These are phyloP conservation scores for Neoarthrinium moseri DNA, from an alignment of 2,329 filamentous ascomycete genomes.

Conservation along the genomic window DNA sequence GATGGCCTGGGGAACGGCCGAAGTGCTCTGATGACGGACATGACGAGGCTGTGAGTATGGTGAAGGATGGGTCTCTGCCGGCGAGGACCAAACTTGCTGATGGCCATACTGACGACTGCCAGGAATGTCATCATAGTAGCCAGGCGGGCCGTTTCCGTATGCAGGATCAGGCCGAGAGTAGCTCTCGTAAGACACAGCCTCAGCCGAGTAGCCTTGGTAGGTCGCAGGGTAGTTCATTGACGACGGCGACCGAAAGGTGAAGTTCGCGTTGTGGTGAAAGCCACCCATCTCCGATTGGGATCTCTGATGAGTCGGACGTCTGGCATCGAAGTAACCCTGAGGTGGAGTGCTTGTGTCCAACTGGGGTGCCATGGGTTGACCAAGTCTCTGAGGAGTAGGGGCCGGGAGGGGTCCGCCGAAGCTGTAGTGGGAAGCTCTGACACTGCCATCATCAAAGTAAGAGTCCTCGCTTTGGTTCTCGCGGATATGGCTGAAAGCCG, in stretches of 20 bases:
- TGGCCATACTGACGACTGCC: conserved; percentile 16
- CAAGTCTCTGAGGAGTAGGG: conserved; percentile 19
- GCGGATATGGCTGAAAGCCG: conserved; percentile 31
- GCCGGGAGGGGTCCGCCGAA: conserved; percentile 19
- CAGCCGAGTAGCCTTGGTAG: conserved; percentile 13
- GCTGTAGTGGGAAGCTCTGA: conserved; percentile 15
- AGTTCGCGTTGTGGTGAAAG: conserved; percentile 15
- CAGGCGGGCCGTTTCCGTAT: conserved; percentile 11
- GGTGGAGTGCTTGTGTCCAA: conserved; percentile 17
- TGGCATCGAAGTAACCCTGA: conserved; percentile 15
- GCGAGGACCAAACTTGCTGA: conserved; percentile 9
- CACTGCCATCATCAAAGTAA: conserved; percentile 18
- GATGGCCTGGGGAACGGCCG: conserved; percentile 15
- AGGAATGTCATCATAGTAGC: conserved; percentile 20
- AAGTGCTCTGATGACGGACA: conserved; percentile 30
- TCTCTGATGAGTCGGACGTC: conserved; percentile 25
- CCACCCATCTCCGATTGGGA: conserved; percentile 25
- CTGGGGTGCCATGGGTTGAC: conserved; percentile 17
- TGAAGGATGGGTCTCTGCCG: neutral
- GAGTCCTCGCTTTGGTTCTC: conserved; percentile 29
- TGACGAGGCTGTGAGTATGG: conserved; percentile 17
- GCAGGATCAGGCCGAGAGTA: conserved; percentile 14
- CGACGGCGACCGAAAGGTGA: conserved; percentile 14
- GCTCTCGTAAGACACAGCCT: conserved; percentile 15
- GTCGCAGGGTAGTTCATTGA: conserved; percentile 16